phyloP scores from a whole-genome alignment of 257 asterid genomes.

The Vinca minor region DNA sequence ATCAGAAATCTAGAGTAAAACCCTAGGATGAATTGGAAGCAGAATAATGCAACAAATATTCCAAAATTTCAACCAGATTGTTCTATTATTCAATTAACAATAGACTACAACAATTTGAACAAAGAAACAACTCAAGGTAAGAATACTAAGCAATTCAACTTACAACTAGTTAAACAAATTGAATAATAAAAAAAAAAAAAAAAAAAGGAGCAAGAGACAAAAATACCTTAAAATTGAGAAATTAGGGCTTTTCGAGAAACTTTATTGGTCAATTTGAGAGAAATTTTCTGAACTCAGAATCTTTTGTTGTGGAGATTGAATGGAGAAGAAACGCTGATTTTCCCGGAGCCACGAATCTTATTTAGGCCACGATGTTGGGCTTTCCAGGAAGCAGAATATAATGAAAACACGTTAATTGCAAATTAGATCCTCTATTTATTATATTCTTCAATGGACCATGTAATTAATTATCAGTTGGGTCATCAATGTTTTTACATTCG shows the following conservation, averaged over 20 bases:
- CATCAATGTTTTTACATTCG: too few relatives aligned
- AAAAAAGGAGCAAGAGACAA: too few relatives aligned
- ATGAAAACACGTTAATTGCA: too few relatives aligned
- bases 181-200: not conserved
- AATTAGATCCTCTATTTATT: too few relatives aligned
- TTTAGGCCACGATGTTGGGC: too few relatives aligned
- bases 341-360: too few relatives aligned
- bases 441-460: too few relatives aligned
- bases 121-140: not conserved
- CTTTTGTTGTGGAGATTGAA: not conserved
- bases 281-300: not conserved
- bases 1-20: not conserved
- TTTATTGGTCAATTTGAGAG: not conserved
- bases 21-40: not conserved
- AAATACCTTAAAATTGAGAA: not conserved
- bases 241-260: not conserved
- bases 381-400: too few relatives aligned
- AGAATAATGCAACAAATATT: not conserved
- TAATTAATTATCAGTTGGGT: too few relatives aligned
- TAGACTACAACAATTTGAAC: not conserved
- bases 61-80: not conserved
- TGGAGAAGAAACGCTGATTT: not conserved
- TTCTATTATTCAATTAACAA: slow-evolving; percentile 1
- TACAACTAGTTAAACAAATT: not conserved
- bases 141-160: not conserved